Evolutionary conservation across 148 eudicot species (phyloP).

Genomic region (Polygonum aviculare): DNA sequence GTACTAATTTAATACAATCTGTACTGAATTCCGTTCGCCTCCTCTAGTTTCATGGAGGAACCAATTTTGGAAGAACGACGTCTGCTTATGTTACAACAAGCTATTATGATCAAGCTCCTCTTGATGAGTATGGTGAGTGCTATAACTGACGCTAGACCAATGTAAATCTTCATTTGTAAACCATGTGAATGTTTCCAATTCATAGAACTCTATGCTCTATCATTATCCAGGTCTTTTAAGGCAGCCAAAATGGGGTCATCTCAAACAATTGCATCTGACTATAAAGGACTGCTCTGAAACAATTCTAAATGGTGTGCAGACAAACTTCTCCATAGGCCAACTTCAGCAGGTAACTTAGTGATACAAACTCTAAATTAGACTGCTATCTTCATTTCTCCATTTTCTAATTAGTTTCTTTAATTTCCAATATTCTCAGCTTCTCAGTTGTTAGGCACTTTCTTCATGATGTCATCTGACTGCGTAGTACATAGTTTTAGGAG

Average conservation of each 20-base stretch:
- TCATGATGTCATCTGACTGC: too few relatives aligned
- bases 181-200: neutral
- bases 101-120: slow-evolving; percentile 54
- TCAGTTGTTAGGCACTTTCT: too few relatives aligned
- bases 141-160: neutral
- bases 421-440: too few relatives aligned
- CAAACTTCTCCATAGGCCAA: slow-evolving; percentile 28
- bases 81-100: slow-evolving; percentile 42
- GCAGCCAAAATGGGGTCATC: slow-evolving; percentile 69
- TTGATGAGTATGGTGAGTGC: slow-evolving; percentile 48
- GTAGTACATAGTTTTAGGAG: too few relatives aligned
- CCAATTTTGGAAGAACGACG: slow-evolving; percentile 47
- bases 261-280: slow-evolving; percentile 39
- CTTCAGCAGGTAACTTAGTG: slow-evolving; percentile 26
- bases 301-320: slow-evolving; percentile 28
- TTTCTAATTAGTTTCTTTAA: neutral
- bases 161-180: neutral
- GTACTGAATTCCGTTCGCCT: neutral
- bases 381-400: neutral
- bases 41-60: slow-evolving; percentile 49
- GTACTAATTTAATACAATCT: neutral
- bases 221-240: slow-evolving; percentile 33
- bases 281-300: slow-evolving; percentile 32
- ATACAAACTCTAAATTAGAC: too few relatives aligned
- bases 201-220: neutral